Evolutionary conservation across 495 filamentous ascomycete species (phyloP), one percentile per base, ranked within the genome.

Genomic region (Ramalina peruviana): DNA sequence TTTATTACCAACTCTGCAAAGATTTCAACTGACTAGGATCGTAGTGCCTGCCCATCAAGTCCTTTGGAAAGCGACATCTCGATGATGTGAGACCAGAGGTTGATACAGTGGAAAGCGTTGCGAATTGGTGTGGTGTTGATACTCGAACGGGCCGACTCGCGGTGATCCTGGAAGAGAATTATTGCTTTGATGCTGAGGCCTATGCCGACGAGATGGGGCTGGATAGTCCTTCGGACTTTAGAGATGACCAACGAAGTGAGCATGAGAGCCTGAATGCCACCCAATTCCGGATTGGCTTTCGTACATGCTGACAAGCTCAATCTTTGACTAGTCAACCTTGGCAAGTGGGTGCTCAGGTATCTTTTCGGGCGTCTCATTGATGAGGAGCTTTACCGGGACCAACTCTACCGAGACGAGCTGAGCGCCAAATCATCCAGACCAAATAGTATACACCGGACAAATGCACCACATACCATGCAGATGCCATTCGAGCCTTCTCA

Each of bases 101-200:
- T 44, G 95, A 95, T 60, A 96, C 86, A 1, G 69, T 73, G 10
- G 89, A 94, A 61, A 88, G 79, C 37, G 85, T 97, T 45, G 81
- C 88, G 5, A 88, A 94, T 51, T 98, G 92, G 92, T 97, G 90
- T 60, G 81, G 83, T 12, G 85, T 97, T 43, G 88, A 98, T 59
- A 90, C 88, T 26, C 80, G 88, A 49, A 97, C 92, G 4, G 92
- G 92, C 38, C 82, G 83, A 53, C 65, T 98, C 49, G 88, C 88
- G 3, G 89, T 93, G 25, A 83, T 95, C 12, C 64, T 98, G 17
- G 92, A 97, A 57, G 86, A 88, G 40, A 94, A 92, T 57, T 88
- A 92, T 53, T 97, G 92, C 62, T 98, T 98, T 58, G 93, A 97
- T 65, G 93, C 89, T 36, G 92, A 98, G 62, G 83, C 93, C 67